Base-by-base conservation (phyloP, 139 green algal genomes). In the Asterochloris erici region DNA sequence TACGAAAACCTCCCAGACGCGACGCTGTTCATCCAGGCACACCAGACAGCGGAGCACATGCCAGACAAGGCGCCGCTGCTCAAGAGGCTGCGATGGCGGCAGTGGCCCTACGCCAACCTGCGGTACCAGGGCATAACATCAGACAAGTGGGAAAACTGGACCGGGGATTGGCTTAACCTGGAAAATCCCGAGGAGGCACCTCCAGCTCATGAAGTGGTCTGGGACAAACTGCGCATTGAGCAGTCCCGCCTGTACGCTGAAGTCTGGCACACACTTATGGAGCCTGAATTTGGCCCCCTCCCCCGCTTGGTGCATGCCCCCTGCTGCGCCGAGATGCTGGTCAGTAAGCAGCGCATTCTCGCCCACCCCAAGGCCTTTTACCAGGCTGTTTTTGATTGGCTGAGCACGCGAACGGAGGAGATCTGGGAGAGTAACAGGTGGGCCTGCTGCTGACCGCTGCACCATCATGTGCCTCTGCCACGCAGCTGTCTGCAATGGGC, bases 261-360 rank as follows among this genome's bases (percentile, higher is more conserved):
- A 54, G 82, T 85, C 2, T 85, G 82, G 82, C 11, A 78, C 1
- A n/a, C 82, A 54, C 24, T 77, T 14, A 79, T 82, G 73, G 66
- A 66, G 71, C 16, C n/a, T 10, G 63, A 79, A 26, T 27, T 86
- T n/a, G 83, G 83, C 10, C 64, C 60, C 9, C 13, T 86, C 63
- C 83, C 83, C 15, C 63, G 26, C 17, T 28, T 63, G 62, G 54
- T 86, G 19, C 38, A 81, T 61, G 76, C 29, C 11, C 83, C 83
- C 17, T 84, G 79, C 74, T 82, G 83, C 62, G 83, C 83, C 16
- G 83, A 86, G 73, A 84, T 86, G 69, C 23, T 86, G 69, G 79
- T 86, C 28, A 68, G 63, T 12, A 62, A 69, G 12, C 63, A 86
- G 64, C 83, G 83, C 27, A 77, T 86, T n/a, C 64, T 73, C 38